Percentiles rank a stretch among this genome's conserved stretches.
These are phyloP conservation scores for Penicillium freii DNA, from an alignment of 2,329 filamentous ascomycete genomes.

Conservation along the genomic window DNA sequence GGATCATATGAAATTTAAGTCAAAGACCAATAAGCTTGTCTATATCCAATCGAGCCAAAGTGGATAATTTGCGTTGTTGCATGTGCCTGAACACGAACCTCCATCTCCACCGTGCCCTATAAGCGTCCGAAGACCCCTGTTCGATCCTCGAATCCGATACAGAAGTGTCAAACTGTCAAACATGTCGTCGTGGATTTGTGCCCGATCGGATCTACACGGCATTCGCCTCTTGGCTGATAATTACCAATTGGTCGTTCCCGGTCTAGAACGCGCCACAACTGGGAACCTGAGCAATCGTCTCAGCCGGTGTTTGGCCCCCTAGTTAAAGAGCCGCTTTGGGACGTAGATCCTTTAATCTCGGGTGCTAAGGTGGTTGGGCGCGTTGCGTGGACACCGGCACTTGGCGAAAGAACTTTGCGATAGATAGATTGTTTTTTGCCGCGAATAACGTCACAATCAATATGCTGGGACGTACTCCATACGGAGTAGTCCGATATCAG, in stretches of 20 bases:
- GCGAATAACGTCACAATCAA: not conserved
- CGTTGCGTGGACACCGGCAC: not conserved
- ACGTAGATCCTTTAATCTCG: conserved; percentile 3
- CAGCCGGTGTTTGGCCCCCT: not conserved
- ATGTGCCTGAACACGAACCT: not conserved
- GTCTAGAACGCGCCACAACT: not conserved
- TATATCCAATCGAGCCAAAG: not conserved
- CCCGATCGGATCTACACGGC: not conserved
- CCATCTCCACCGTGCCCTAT: not conserved
- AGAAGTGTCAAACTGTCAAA: not conserved
- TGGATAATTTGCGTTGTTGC: not conserved
- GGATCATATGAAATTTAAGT: not conserved
- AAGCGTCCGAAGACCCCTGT: not conserved
- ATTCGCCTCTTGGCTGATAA: not conserved
- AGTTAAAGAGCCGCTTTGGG: not conserved
- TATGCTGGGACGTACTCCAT: too few species aligned
- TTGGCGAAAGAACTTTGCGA: not conserved
- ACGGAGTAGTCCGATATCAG: not conserved
- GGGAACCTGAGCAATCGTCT: not conserved
- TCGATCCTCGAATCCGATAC: not conserved
- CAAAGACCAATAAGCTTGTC: not conserved
- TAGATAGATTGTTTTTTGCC: not conserved
- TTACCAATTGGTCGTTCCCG: not conserved
- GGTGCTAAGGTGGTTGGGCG: not conserved
- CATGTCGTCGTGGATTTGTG: not conserved